A percentile compares a stretch with the other conserved stretches of the same genome.
Conservation (phyloP, 2,329 filamentous ascomycete genomes). For the Curvularia sp. region DNA sequence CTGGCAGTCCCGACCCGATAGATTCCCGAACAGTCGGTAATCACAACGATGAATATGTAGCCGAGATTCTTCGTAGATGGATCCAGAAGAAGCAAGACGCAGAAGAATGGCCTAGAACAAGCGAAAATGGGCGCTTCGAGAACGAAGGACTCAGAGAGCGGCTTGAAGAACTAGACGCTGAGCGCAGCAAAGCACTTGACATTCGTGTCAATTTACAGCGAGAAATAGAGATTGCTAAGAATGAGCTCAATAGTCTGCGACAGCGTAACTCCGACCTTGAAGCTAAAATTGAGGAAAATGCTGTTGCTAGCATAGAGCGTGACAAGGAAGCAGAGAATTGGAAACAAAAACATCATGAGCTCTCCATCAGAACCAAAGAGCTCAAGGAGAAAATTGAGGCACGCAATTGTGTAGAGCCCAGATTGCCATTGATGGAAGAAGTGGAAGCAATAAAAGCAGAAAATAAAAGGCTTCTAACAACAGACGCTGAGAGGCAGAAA, state of each 20-base stretch:
- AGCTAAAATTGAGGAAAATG: background rate
- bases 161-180: conserved; percentile 3
- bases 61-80: background rate
- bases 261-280: background rate
- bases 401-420: conserved; percentile 1
- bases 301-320: background rate
- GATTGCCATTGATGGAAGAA: background rate
- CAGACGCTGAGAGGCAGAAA: background rate
- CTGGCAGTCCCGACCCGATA: background rate
- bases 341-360: background rate
- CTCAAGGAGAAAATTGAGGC: background rate
- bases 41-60: background rate
- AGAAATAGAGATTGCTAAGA: conserved; percentile 6
- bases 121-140: background rate
- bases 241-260: background rate
- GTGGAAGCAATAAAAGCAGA: background rate
- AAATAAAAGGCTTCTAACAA: background rate
- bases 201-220: background rate
- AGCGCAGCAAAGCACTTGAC: background rate
- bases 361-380: background rate
- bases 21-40: background rate
- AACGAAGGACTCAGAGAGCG: background rate
- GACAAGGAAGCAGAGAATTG: background rate
- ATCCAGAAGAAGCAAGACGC: background rate
- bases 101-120: background rate